A percentile compares a stretch with the other conserved stretches of the same genome.
These are phyloP conservation scores for Drechslerella coelobrocha DNA, from an alignment of 2,329 filamentous ascomycete species.

Conservation along the genomic window DNA sequence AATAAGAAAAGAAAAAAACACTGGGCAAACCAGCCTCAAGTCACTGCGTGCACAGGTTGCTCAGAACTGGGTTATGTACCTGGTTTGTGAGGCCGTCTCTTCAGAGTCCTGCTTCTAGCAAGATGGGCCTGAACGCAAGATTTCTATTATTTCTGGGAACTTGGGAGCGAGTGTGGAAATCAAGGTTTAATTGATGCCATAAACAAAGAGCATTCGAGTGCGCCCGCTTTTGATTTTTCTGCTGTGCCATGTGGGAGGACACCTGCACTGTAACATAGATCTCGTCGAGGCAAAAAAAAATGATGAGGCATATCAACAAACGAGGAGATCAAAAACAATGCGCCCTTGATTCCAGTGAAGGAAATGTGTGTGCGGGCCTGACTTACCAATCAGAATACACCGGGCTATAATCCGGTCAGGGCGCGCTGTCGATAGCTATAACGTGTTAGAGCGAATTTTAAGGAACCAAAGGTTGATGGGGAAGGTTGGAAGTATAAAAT, in stretches of 20 bases:
- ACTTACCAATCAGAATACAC: constrained; percentile 38
- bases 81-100: constrained; percentile 41
- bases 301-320: constrained; percentile 46
- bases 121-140: constrained; percentile 12
- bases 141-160: constrained; percentile 12
- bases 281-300: constrained; percentile 48
- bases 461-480: constrained; percentile 37
- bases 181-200: background rate
- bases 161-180: background rate
- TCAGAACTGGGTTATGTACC: constrained; percentile 16
- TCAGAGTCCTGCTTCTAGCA: constrained; percentile 18
- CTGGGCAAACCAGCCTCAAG: constrained; percentile 44
- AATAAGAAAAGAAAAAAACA: constrained; percentile 37
- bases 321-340: constrained; percentile 29
- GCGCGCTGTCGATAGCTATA: constrained; percentile 26
- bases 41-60: constrained; percentile 37
- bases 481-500: constrained; percentile 47
- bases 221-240: constrained; percentile 10
- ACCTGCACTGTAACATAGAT: constrained; percentile 40
- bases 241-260: constrained; percentile 30
- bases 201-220: background rate
- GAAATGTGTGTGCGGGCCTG: constrained; percentile 30
- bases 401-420: constrained; percentile 4
- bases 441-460: constrained; percentile 19
- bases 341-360: constrained; percentile 37